phyloP scores from a whole-genome alignment of 225 moss, liverwort and hornwort species.

The Lunularia cruciata region DNA sequence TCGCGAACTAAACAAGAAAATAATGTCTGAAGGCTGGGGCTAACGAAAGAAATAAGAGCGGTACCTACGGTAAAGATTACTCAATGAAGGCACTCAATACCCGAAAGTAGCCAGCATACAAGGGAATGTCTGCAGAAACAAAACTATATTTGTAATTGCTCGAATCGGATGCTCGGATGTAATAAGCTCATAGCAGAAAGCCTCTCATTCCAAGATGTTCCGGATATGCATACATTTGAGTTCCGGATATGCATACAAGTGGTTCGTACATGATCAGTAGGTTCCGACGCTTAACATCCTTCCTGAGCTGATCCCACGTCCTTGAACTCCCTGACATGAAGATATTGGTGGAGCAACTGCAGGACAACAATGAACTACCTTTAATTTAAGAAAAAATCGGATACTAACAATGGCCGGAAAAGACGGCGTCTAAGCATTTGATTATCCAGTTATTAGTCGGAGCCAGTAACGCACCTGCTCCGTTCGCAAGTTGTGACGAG shows the following conservation, averaged over 20 bases:
- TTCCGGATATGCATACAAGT: background rate
- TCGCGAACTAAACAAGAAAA: background rate
- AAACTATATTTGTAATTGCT: background rate
- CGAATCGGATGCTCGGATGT: background rate
- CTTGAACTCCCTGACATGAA: background rate
- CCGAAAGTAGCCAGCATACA: no score
- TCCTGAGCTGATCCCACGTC: background rate
- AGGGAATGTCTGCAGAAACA: no score
- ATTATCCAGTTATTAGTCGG: no score
- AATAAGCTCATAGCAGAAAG: background rate
- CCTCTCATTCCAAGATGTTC: background rate
- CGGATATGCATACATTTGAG: background rate
- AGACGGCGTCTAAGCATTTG: no score
- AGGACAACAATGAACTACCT: no score
- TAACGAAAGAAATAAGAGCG: background rate
- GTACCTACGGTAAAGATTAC: background rate
- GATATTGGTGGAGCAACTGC: background rate
- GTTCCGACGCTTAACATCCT: slow-evolving; percentile 36
- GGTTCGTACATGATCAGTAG: slow-evolving; percentile 17
- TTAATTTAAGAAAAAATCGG: no score
- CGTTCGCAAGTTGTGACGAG: slow-evolving; percentile 6
- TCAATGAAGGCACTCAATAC: background rate
- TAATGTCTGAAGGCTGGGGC: background rate
- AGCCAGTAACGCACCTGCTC: slow-evolving; percentile 33
- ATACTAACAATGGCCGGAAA: no score